Conservation (phyloP, 306 rosid species). For the Ormosia emarginata region DNA sequence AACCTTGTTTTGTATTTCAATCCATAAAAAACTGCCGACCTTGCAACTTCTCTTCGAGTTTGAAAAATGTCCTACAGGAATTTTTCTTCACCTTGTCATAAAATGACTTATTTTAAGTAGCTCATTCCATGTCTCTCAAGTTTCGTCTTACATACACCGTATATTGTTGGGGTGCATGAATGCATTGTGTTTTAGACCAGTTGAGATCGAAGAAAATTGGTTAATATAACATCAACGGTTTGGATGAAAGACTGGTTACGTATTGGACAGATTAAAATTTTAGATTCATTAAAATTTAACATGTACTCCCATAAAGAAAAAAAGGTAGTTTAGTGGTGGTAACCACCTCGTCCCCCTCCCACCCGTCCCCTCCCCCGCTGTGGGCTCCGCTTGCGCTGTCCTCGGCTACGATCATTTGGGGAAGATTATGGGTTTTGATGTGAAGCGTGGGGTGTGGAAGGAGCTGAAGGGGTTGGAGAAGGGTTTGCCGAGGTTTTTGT, state of each 20-base stretch:
- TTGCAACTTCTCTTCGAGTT: background rate
- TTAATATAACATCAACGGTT: too few relatives aligned
- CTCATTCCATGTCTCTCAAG: background rate
- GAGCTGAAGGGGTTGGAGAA: conserved; percentile 56
- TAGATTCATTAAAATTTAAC: too few relatives aligned
- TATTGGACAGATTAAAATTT: too few relatives aligned
- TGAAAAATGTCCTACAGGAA: background rate
- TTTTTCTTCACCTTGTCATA: background rate
- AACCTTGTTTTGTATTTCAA: background rate
- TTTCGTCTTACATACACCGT: too few relatives aligned
- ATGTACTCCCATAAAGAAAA: too few relatives aligned
- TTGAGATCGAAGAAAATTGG: too few relatives aligned
- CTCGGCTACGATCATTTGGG: conserved; percentile 67
- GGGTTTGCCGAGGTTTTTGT: conserved; percentile 60
- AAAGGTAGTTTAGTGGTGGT: too few relatives aligned
- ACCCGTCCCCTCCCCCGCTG: conserved; percentile 41
- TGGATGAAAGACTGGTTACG: too few relatives aligned
- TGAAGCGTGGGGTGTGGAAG: conserved; percentile 47
- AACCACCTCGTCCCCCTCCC: conserved; percentile 43
- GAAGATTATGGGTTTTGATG: conserved; percentile 61
- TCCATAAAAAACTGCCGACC: background rate
- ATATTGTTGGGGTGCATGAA: too few relatives aligned
- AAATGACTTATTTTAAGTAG: background rate
- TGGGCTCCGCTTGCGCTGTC: conserved; percentile 64
- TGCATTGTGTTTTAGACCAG: too few relatives aligned